Conservation (phyloP, 805 yeast genomes). For the Candida jianshihensis region DNA sequence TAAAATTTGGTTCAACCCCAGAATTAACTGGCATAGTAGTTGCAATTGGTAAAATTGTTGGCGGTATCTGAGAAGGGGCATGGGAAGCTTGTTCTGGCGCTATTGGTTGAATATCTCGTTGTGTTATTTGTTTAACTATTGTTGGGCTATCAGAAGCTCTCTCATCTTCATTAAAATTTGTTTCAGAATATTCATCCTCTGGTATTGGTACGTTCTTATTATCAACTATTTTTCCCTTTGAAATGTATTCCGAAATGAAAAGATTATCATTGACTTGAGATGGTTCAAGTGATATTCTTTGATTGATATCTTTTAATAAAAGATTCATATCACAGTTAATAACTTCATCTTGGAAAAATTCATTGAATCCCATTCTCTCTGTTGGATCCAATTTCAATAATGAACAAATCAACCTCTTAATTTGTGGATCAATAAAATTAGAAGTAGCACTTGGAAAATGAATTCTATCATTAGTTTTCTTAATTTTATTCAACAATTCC, state of each 20-base stretch:
- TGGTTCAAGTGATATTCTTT: constrained; percentile 58
- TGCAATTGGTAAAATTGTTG: constrained; percentile 5
- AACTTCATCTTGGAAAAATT: constrained; percentile 73
- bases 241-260: constrained; percentile 77
- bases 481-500: constrained; percentile 81
- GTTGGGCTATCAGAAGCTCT: too few relatives aligned
- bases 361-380: constrained; percentile 82
- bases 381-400: constrained; percentile 79
- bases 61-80: too few relatives aligned
- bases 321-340: constrained; percentile 44
- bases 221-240: constrained; percentile 24
- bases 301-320: constrained; percentile 28
- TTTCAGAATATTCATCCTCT: constrained; percentile 11
- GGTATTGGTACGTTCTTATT: constrained; percentile 11
- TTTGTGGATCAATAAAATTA: constrained; percentile 46
- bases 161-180: not conserved
- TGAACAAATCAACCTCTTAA: constrained; percentile 65
- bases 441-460: constrained; percentile 60
- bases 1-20: constrained; percentile 5
- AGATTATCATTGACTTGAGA: constrained; percentile 64
- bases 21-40: not conserved
- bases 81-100: constrained; percentile 4
- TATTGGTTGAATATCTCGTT: constrained; percentile 22
- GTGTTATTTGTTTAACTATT: constrained; percentile 16
- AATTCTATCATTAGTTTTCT: constrained; percentile 71